Evolutionary conservation across 1,284 basidiomycete genomes (phyloP), one percentile per base, ranked within the genome.

Genomic region (Ganoderma sinense): DNA sequence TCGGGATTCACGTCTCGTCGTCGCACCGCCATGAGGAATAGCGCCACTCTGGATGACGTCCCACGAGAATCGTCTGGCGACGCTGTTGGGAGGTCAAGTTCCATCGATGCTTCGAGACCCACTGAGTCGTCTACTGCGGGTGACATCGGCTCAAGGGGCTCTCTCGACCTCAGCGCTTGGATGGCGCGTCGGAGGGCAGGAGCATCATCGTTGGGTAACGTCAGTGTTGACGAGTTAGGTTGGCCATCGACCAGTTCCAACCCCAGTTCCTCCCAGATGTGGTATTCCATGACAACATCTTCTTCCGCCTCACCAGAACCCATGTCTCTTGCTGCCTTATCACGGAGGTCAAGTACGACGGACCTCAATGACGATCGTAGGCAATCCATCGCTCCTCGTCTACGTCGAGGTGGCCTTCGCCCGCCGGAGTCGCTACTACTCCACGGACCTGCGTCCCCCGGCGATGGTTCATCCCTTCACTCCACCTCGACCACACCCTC

Each of bases 1-100:
- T 88, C 91, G 0, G 78, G 85, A 39, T 92, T 90, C 70, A 89
- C 91, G 0, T 78, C 85, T 20, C 87, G 88, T n/a, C 87, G 91
- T 39, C 86, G 91, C 14, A 77, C 78, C 13, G 65, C 69, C 5
- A 74, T 75, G 2, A 68, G 79, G 48, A 71, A 75, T 62, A 74
- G 65, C 62, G 40, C 67, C 14, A 66, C 70, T 7, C 64, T 72
- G 39, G 75, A 74, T 3, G 65, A 71, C 23, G 69, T 71, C 48
- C 61, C 71, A 13, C 66, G 72, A n/a, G 76, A 76, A 16, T 74
- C 75, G 2, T 67, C 74, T 0, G n/a, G 71, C 2, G 77, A 78
- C 20, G 68, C 70, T 14, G 67, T 68, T 5, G 75, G 69, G 67
- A 66, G 77, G 59, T 72, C 76, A 16, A 67, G 56, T 13, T 43